Conservation (phyloP, 345 rosid genomes). For the Gossypium arboreum region DNA sequence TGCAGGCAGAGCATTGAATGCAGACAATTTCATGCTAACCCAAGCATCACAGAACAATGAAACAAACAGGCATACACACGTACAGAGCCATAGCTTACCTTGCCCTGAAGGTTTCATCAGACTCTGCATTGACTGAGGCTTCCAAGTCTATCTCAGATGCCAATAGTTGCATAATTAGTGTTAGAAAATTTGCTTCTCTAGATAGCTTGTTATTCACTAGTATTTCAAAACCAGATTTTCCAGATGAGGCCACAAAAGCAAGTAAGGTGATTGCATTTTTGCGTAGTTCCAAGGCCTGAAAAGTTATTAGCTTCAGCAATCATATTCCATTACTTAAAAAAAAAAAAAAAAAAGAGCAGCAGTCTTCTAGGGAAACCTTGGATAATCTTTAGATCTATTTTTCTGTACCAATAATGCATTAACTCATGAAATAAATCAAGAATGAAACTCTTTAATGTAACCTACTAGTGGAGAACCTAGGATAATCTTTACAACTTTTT, state of each 20-base stretch:
- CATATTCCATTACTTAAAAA: background rate
- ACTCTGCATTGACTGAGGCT: conserved; percentile 29
- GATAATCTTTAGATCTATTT: background rate
- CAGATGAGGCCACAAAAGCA: conserved; percentile 73
- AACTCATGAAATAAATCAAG: background rate
- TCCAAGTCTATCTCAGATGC: conserved; percentile 58
- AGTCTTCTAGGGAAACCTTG: background rate
- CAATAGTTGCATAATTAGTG: conserved; percentile 67
- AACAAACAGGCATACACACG: background rate
- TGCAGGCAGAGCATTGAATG: background rate
- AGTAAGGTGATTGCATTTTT: conserved; percentile 53
- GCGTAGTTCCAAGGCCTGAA: conserved; percentile 76
- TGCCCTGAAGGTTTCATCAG: conserved; percentile 49
- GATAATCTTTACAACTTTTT: background rate
- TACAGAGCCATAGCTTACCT: conserved; percentile 37
- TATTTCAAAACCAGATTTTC: conserved; percentile 67
- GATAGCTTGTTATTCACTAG: conserved; percentile 42
- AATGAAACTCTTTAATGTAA: background rate
- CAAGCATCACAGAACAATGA: background rate
- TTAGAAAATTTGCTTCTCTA: conserved; percentile 55
- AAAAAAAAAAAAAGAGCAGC: too few species aligned
- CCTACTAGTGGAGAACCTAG: conserved; percentile 28
- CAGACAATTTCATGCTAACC: background rate
- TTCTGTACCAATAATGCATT: background rate
- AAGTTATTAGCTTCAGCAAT: conserved; percentile 15